phyloP scores from a whole-genome alignment of 371 early-diverging fungal species.

The Mortierella sp. region DNA sequence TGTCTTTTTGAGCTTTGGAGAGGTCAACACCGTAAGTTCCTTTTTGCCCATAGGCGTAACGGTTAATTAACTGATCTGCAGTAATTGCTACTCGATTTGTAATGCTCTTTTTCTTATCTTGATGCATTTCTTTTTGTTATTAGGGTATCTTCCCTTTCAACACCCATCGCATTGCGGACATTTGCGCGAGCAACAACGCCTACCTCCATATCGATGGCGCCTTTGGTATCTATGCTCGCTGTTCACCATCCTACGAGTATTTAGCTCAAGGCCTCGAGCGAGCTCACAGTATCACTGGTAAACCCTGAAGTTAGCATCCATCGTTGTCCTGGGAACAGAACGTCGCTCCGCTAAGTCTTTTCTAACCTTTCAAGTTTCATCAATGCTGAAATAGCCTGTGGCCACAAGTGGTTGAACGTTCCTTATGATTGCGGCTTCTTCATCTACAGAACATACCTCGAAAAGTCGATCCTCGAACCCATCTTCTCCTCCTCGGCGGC shows the following conservation, averaged over 20 bases:
- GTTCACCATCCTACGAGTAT: constrained; percentile 41
- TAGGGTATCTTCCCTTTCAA: constrained; percentile 47
- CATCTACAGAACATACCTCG: constrained; percentile 48
- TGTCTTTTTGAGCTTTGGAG: constrained; percentile 56
- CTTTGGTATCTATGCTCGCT: constrained; percentile 55
- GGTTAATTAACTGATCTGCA: background rate
- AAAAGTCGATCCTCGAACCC: constrained; percentile 38
- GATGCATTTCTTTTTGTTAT: background rate
- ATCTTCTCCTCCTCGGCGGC: constrained; percentile 46
- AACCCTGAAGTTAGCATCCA: background rate
- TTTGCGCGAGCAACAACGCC: constrained; percentile 39
- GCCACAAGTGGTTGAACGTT: constrained; percentile 67
- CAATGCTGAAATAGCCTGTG: constrained; percentile 29
- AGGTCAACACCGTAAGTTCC: constrained; percentile 49
- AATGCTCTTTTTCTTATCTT: background rate
- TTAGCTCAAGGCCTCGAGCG: constrained; percentile 56
- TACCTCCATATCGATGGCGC: constrained; percentile 59
- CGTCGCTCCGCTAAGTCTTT: background rate
- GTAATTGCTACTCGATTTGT: background rate
- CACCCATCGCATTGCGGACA: constrained; percentile 36
- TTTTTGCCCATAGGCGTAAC: background rate
- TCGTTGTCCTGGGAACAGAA: no score
- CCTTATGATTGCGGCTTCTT: constrained; percentile 67
- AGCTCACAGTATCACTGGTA: constrained; percentile 64
- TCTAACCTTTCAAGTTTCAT: background rate